phyloP scores from a whole-genome alignment of 2,329 filamentous ascomycete species.

The Fusarium palustre region DNA sequence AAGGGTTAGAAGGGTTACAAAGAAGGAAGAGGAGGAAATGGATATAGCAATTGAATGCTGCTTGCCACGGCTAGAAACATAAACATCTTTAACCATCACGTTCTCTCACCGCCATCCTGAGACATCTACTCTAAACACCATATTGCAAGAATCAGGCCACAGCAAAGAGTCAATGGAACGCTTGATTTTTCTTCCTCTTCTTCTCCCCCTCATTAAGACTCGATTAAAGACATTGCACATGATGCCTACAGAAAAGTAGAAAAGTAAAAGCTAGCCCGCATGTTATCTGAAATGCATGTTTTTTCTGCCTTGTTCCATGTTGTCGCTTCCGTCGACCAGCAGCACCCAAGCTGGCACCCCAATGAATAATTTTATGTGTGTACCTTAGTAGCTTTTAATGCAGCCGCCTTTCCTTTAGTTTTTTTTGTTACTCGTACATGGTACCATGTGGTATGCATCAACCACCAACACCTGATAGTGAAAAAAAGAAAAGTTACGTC shows the following conservation, averaged over 20 bases:
- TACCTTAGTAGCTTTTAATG: constrained; percentile 18
- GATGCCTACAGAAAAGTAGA: constrained; percentile 5
- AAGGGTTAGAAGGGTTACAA: constrained; percentile 3
- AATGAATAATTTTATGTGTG: constrained; percentile 7
- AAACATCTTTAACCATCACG: not conserved
- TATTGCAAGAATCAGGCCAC: not conserved
- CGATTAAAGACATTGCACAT: not conserved
- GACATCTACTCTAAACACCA: not conserved
- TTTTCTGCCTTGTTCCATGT: constrained; percentile 1
- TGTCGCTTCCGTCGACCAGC: constrained; percentile 2
- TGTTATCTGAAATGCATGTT: constrained; percentile 7
- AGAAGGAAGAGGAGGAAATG: constrained; percentile 7
- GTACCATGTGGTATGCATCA: constrained; percentile 11
- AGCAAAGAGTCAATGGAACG: not conserved
- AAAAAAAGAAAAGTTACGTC: constrained; percentile 9
- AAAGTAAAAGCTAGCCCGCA: constrained; percentile 6
- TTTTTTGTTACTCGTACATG: constrained; percentile 34
- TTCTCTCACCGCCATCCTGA: not conserved
- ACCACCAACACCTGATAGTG: constrained; percentile 27
- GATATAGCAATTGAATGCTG: not conserved
- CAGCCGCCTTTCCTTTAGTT: not conserved
- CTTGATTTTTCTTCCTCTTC: not conserved
- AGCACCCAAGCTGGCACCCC: constrained; percentile 9
- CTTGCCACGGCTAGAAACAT: not conserved
- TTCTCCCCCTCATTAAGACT: not conserved